phyloP scores from a whole-genome alignment of 108 stramenopile genomes.

The Mediolabrus comicus region DNA sequence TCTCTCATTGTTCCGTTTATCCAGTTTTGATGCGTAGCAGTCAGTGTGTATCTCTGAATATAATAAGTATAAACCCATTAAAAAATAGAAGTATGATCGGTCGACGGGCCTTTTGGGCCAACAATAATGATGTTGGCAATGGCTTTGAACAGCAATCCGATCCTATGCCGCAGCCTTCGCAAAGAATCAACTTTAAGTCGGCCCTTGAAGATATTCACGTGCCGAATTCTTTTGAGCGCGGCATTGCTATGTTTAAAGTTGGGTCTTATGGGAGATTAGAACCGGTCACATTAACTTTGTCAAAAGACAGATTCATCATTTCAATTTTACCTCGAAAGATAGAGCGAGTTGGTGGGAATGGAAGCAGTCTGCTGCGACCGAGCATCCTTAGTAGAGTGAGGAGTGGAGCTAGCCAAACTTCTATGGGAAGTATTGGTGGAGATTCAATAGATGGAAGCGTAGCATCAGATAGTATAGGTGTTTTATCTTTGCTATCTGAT shows the following conservation, averaged over 20 bases:
- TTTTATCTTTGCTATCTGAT: constrained; percentile 5
- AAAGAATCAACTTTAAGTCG: constrained; percentile 52
- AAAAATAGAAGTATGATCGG: too few species aligned
- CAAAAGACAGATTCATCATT: constrained; percentile 71
- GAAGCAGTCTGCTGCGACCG: constrained; percentile 20
- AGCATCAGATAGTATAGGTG: background rate
- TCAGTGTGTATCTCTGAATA: too few species aligned
- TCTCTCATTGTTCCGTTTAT: too few species aligned
- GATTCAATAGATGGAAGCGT: constrained; percentile 29
- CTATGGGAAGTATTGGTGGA: constrained; percentile 9
- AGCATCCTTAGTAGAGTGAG: constrained; percentile 24
- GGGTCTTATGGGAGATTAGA: constrained; percentile 66
- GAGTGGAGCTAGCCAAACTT: constrained; percentile 4
- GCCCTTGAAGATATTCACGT: constrained; percentile 56
- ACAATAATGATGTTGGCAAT: background rate
- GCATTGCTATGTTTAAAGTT: constrained; percentile 61
- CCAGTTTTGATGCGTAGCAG: too few species aligned
- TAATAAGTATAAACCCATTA: too few species aligned
- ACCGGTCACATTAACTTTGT: constrained; percentile 46
- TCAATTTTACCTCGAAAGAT: constrained; percentile 46
- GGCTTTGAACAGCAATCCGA: background rate
- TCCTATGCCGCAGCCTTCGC: background rate
- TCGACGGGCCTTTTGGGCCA: too few species aligned
- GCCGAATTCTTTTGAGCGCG: constrained; percentile 48
- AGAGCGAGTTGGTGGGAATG: constrained; percentile 14